Evolutionary conservation across 495 filamentous ascomycete genomes (phyloP).

Genomic region (Durotheca rogersii): DNA sequence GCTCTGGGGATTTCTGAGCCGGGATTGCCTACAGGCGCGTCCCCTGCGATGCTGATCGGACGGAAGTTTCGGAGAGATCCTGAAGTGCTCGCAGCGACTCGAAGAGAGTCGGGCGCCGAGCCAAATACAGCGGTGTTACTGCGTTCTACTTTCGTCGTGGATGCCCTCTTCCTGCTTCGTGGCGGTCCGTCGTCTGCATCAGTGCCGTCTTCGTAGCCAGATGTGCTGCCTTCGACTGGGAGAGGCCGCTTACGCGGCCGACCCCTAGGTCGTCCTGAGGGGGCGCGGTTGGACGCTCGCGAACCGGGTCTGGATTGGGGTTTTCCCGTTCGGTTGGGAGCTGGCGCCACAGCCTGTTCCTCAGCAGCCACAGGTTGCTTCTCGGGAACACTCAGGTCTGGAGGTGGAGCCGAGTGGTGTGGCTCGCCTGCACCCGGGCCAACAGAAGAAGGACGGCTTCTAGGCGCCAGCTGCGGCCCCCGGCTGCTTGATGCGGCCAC

Average conservation of each 20-base stretch:
- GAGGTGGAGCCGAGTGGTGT: conserved; percentile 1
- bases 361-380: conserved; percentile 16
- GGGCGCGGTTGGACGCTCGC: conserved; percentile 41
- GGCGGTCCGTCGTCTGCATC: conserved; percentile 58
- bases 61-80: conserved; percentile 84
- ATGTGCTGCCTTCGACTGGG: conserved; percentile 52
- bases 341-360: conserved; percentile 15
- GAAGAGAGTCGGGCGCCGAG: conserved; percentile 71
- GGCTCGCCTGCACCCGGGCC: conserved; percentile 21
- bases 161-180: conserved; percentile 67
- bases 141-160: conserved; percentile 66
- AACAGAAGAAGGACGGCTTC: conserved; percentile 26
- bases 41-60: conserved; percentile 64
- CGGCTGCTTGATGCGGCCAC: conserved; percentile 1
- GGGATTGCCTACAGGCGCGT: conserved; percentile 47
- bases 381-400: conserved; percentile 5
- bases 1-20: conserved; percentile 77
- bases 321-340: conserved; percentile 16
- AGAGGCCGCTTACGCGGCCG: conserved; percentile 48
- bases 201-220: conserved; percentile 71
- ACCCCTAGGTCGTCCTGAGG: conserved; percentile 49
- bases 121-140: conserved; percentile 68
- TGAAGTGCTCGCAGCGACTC: conserved; percentile 83
- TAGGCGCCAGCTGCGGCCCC: conserved; percentile 6
- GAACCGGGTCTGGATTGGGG: conserved; percentile 46